Evolutionary conservation across 257 asterid genomes (phyloP).

Genomic region (Solanum appendiculatum): DNA sequence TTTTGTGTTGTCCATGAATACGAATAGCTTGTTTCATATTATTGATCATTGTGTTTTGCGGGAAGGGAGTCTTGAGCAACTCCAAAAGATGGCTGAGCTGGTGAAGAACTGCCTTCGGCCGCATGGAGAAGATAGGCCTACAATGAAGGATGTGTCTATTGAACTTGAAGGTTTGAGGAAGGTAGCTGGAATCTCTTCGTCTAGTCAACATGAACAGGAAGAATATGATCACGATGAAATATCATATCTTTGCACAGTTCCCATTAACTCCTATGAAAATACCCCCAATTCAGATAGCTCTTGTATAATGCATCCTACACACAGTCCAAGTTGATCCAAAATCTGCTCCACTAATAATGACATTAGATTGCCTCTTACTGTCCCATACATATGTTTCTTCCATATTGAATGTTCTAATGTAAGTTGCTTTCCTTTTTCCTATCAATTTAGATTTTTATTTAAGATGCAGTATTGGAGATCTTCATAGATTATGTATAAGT

Average conservation of each 20-base stretch:
- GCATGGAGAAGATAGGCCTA: neutral
- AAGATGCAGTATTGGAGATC: too few species aligned
- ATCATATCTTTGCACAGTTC: neutral
- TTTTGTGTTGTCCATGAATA: too few species aligned
- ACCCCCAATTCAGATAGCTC: neutral
- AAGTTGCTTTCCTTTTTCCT: too few species aligned
- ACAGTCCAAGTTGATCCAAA: neutral
- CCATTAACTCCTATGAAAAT: neutral
- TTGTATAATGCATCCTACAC: neutral
- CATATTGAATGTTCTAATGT: neutral
- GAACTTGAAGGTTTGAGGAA: neutral
- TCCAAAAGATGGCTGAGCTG: neutral
- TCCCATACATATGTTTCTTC: neutral
- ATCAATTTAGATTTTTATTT: too few species aligned
- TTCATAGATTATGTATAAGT: too few species aligned
- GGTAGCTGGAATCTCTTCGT: neutral
- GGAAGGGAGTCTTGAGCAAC: neutral
- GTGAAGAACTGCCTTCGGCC: neutral
- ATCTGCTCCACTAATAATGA: neutral
- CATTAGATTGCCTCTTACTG: neutral
- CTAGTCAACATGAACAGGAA: neutral
- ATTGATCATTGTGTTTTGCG: too few species aligned
- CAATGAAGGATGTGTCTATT: neutral
- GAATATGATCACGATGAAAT: neutral
- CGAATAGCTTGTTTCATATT: too few species aligned